phyloP scores from a whole-genome alignment of 2,329 filamentous ascomycete genomes.

The Aspergillus pseudoterreus region DNA sequence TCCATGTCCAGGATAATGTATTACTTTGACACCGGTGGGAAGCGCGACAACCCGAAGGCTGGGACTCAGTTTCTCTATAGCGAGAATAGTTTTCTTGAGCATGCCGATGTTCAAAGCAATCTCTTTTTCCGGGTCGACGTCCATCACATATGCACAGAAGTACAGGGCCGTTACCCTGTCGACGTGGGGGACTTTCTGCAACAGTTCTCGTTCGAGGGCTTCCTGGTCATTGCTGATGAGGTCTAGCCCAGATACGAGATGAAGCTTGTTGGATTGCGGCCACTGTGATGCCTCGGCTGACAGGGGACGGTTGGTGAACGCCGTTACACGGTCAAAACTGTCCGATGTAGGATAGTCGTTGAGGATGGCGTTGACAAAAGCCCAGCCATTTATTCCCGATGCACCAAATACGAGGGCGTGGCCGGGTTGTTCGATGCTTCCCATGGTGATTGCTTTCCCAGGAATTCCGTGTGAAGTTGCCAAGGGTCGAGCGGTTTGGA shows the following conservation, averaged over 20 bases:
- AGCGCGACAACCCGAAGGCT: slow-evolving; percentile 1
- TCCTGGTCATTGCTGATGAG: background rate
- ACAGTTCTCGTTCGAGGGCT: background rate
- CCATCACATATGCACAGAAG: slow-evolving; percentile 3
- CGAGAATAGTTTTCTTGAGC: background rate
- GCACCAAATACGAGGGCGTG: slow-evolving; percentile 6
- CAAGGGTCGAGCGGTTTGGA: background rate
- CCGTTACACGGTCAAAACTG: background rate
- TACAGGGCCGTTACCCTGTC: background rate
- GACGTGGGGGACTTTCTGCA: background rate
- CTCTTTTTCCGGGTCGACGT: background rate
- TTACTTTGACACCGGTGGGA: slow-evolving; percentile 7
- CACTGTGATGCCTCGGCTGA: background rate
- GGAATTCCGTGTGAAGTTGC: background rate
- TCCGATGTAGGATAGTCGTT: background rate
- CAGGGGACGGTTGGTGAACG: slow-evolving; percentile 3
- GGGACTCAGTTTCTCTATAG: slow-evolving; percentile 1
- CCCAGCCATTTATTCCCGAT: slow-evolving; percentile 6
- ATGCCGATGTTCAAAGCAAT: background rate
- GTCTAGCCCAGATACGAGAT: background rate
- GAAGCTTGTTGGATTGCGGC: background rate
- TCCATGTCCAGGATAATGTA: background rate
- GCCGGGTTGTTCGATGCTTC: background rate
- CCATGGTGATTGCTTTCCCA: background rate
- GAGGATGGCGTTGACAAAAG: slow-evolving; percentile 4